Evolutionary conservation across 805 yeast species (phyloP), one percentile per base, ranked within the genome.

Genomic region (Torulaspora franciscae): DNA sequence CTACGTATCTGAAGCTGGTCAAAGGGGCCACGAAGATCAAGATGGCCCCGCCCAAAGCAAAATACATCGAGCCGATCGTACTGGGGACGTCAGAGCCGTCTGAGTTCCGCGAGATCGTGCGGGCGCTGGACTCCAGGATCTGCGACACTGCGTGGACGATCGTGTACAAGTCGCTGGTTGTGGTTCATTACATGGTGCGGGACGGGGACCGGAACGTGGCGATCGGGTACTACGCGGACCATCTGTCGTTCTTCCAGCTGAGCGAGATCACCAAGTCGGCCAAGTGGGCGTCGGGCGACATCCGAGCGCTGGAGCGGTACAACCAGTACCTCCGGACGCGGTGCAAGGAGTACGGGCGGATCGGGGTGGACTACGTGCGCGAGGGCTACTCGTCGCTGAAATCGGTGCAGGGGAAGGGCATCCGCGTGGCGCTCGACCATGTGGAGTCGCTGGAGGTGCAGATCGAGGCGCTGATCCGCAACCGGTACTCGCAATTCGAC

Each of bases 11-110:
- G 50, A 85, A 84, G 66, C 71, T 83, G 47, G 93, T 85, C 52
- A 85, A 85, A 69, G 80, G 87, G 37, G 88, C 87, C 42, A 81
- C 88, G 11, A 81, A 81, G 64, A 73, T 80, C 27, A 81, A 81
- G 79, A 77, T 87, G 69, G 98, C 98, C 8, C 96, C 98, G n/a
- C 99, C 99, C 6, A 93, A 93, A 67, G 84, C 95, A 30, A 93
- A 93, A 65, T 93, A 93, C 62, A 80, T 93, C 42, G 98, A 91
- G 68, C 98, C 98, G 1, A 87, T 93, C 42, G 72, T 93, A 26
- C 74, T 70, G 36, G 72, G 74, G 6, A 67, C 76, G 0, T 52
- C 67, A 9, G 55, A 58, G 39, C 60, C 56, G 14, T 57, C 51
- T 4, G 75, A 85, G 52, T 81, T 91, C 57, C 71, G 72, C 47